A percentile compares a stretch with the other conserved stretches of the same genome.
Conservation (phyloP, 495 filamentous ascomycete species). For the Mytilinidion resinicola region DNA sequence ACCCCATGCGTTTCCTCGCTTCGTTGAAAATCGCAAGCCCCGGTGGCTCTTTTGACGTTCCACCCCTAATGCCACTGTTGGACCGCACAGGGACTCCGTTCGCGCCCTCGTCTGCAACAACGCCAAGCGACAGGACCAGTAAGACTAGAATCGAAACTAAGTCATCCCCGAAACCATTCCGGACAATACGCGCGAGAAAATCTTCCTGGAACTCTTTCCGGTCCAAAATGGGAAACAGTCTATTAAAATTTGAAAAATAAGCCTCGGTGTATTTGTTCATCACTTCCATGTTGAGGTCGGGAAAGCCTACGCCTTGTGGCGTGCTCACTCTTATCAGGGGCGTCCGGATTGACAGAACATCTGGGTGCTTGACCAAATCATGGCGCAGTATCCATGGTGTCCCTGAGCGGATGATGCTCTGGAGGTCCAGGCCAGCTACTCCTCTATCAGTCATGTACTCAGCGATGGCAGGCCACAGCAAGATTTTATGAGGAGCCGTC, state of each 20-base stretch:
- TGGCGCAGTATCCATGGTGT: conserved; percentile 43
- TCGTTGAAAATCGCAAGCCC: conserved; percentile 55
- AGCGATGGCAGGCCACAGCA: conserved; percentile 49
- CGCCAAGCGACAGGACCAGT: conserved; percentile 52
- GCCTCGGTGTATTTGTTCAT: conserved; percentile 34
- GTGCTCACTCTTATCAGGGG: too few relatives aligned
- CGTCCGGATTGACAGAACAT: conserved; percentile 13
- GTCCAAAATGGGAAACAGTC: conserved; percentile 51
- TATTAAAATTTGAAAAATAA: conserved; percentile 41
- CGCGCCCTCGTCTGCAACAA: conserved; percentile 46
- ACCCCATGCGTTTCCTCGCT: conserved; percentile 52
- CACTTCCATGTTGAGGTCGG: conserved; percentile 41
- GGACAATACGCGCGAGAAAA: conserved; percentile 32
- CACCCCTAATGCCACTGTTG: conserved; percentile 49
- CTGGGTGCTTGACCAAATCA: conserved; percentile 36
- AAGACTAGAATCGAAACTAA: conserved; percentile 46
- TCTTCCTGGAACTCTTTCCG: conserved; percentile 41
- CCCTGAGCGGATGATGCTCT: conserved; percentile 35
- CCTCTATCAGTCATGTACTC: conserved; percentile 37
- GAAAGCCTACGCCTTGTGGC: conserved; percentile 24
- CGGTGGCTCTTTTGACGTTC: conserved; percentile 44
- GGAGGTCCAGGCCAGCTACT: conserved; percentile 23
- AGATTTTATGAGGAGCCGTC: conserved; percentile 51
- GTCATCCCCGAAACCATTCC: conserved; percentile 45
- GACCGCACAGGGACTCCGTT: conserved; percentile 39